phyloP scores from a whole-genome alignment of 495 filamentous ascomycete species.

The Neurospora sp. region DNA sequence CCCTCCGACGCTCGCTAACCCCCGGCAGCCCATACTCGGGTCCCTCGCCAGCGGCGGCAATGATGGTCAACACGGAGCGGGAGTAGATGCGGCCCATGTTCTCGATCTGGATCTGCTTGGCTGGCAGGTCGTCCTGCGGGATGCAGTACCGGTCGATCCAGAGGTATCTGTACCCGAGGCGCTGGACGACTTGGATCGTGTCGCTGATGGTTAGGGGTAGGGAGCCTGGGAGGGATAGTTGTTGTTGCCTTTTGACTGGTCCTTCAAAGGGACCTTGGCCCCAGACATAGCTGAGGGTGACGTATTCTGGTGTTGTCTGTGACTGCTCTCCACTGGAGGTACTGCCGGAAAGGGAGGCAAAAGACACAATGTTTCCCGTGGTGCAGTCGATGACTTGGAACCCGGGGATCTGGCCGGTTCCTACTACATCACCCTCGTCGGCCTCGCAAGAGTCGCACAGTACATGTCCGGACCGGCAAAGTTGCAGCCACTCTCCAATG shows the following conservation, averaged over 20 bases:
- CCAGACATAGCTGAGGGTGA: neutral
- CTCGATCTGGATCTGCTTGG: conserved; percentile 17
- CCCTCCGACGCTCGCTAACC: conserved; percentile 7
- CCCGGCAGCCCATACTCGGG: conserved; percentile 20
- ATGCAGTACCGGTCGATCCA: conserved; percentile 22
- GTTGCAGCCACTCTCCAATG: neutral
- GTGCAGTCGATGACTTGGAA: conserved; percentile 3
- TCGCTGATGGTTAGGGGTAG: neutral
- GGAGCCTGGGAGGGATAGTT: neutral
- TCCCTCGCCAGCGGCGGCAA: conserved; percentile 19
- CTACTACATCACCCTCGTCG: neutral
- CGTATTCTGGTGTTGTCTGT: neutral
- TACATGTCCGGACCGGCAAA: neutral
- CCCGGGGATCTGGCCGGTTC: neutral
- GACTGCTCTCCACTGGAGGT: neutral
- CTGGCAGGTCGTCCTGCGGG: conserved; percentile 4
- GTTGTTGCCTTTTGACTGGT: neutral
- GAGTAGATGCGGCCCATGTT: conserved; percentile 23
- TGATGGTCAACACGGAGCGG: conserved; percentile 14
- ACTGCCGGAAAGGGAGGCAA: neutral
- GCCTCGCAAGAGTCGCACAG: neutral
- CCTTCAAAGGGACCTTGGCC: neutral
- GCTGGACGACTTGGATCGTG: neutral
- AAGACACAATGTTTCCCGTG: neutral
- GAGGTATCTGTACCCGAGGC: conserved; percentile 2